Percentiles rank a stretch among this genome's conserved stretches.
Conservation (phyloP, 2,329 filamentous ascomycete genomes). For the Ceratocystis variospora region DNA sequence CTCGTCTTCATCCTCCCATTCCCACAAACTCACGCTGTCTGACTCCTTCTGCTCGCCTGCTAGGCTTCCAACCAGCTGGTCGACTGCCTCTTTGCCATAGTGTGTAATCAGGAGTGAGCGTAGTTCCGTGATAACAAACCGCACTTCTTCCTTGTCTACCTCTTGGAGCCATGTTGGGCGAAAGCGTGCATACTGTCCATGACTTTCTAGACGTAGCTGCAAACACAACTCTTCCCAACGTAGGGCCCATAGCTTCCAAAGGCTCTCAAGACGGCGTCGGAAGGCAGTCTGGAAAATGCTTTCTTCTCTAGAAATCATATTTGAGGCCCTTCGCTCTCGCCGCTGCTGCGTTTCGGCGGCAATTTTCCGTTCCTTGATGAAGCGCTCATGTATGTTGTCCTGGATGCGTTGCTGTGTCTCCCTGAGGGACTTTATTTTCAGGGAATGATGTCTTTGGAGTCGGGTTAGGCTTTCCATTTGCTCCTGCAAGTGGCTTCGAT, state of each 20-base stretch:
- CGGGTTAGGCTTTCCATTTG: conserved; percentile 9
- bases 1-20: conserved; percentile 16
- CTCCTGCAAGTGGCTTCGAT: conserved; percentile 13
- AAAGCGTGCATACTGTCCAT: conserved; percentile 7
- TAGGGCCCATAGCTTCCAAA: conserved; percentile 18
- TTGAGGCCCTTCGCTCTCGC: conserved; percentile 14
- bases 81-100: conserved; percentile 18
- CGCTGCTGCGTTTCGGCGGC: conserved; percentile 11
- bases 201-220: background rate
- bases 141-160: background rate
- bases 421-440: conserved; percentile 17
- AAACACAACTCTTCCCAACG: conserved; percentile 17
- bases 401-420: conserved; percentile 18
- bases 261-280: conserved; percentile 4
- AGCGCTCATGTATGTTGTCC: conserved; percentile 15
- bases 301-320: conserved; percentile 16
- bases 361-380: conserved; percentile 10
- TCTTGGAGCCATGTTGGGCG: conserved; percentile 16
- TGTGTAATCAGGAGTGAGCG: conserved; percentile 4
- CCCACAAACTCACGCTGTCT: conserved; percentile 16
- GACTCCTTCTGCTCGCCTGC: background rate
- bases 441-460: conserved; percentile 4
- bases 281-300: conserved; percentile 14
- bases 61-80: background rate
- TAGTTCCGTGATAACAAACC: conserved; percentile 10